These are phyloP conservation scores for Fusarium ambrosium DNA, from an alignment of 2,329 filamentous ascomycete genomes.

Conservation along the genomic window DNA sequence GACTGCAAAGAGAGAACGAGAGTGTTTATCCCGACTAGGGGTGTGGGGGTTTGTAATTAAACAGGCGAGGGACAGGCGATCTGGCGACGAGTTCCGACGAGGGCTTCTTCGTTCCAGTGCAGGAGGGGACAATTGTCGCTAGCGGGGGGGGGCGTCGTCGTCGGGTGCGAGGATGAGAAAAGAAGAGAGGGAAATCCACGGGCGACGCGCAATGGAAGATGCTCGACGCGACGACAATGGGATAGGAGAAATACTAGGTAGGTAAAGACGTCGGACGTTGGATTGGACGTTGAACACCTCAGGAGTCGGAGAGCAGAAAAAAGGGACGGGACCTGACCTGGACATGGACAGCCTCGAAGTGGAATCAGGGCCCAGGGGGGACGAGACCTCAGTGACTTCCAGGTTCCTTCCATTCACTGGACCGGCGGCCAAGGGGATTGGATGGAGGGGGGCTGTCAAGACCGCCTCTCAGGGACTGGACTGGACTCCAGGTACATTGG, in stretches of 20 bases:
- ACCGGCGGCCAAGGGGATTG: slow-evolving; percentile 18
- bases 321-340: slow-evolving; percentile 25
- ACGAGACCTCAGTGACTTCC: slow-evolving; percentile 22
- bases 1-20: slow-evolving; percentile 25
- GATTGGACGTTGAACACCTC: slow-evolving; percentile 28
- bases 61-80: slow-evolving; percentile 42
- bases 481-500: slow-evolving; percentile 34
- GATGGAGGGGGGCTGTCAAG: slow-evolving; percentile 40
- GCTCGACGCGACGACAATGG: slow-evolving; percentile 13
- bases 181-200: slow-evolving; percentile 19
- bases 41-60: slow-evolving; percentile 48
- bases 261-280: slow-evolving; percentile 17
- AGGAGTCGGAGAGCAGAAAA: slow-evolving; percentile 33
- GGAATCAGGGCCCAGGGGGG: slow-evolving; percentile 33
- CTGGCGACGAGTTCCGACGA: slow-evolving; percentile 36
- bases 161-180: slow-evolving; percentile 19
- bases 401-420: slow-evolving; percentile 37
- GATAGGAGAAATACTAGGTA: slow-evolving; percentile 21
- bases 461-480: slow-evolving; percentile 28
- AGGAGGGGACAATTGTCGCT: slow-evolving; percentile 31
- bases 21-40: slow-evolving; percentile 47
- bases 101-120: slow-evolving; percentile 44
- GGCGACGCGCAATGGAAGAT: slow-evolving; percentile 17
- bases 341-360: slow-evolving; percentile 30
- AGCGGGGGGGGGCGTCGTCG: slow-evolving; percentile 32